A percentile compares a stretch with the other conserved stretches of the same genome.
These are phyloP conservation scores for Aspergillus sp. DNA, from an alignment of 2,329 filamentous ascomycete genomes.

Conservation along the genomic window DNA sequence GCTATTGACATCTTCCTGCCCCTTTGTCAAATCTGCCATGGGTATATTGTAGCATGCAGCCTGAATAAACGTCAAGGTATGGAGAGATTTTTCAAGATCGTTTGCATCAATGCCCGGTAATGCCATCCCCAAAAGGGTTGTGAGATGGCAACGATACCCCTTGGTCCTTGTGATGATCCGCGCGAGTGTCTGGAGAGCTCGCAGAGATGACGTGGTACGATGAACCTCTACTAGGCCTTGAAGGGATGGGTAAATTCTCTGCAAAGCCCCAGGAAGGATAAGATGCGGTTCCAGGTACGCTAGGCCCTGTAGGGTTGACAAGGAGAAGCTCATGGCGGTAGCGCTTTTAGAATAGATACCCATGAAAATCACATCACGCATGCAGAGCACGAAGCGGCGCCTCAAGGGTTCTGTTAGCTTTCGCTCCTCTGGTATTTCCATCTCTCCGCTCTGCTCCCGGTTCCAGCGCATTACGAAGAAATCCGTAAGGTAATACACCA, in stretches of 20 bases:
- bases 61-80: constrained; percentile 93
- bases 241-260: constrained; percentile 94
- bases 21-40: constrained; percentile 75
- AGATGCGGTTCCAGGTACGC: constrained; percentile 88
- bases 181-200: constrained; percentile 87
- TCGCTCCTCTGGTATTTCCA: constrained; percentile 78
- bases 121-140: constrained; percentile 85
- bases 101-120: constrained; percentile 97
- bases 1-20: constrained; percentile 66
- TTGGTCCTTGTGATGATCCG: constrained; percentile 89
- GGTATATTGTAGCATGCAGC: constrained; percentile 95
- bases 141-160: constrained; percentile 95
- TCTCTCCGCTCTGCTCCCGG: constrained; percentile 86
- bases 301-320: constrained; percentile 84
- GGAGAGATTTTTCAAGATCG: constrained; percentile 92
- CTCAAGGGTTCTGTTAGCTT: constrained; percentile 79
- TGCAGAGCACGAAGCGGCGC: constrained; percentile 80
- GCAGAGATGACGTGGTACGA: constrained; percentile 88
- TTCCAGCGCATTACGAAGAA: constrained; percentile 99
- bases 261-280: constrained; percentile 87
- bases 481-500: constrained; percentile 89
- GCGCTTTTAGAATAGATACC: constrained; percentile 95
- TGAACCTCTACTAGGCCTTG: constrained; percentile 97
- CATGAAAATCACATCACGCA: constrained; percentile 96
- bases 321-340: constrained; percentile 86